Base-by-base conservation (phyloP, 1,139 yeast species). In the Magnusiomyces fungicola region DNA sequence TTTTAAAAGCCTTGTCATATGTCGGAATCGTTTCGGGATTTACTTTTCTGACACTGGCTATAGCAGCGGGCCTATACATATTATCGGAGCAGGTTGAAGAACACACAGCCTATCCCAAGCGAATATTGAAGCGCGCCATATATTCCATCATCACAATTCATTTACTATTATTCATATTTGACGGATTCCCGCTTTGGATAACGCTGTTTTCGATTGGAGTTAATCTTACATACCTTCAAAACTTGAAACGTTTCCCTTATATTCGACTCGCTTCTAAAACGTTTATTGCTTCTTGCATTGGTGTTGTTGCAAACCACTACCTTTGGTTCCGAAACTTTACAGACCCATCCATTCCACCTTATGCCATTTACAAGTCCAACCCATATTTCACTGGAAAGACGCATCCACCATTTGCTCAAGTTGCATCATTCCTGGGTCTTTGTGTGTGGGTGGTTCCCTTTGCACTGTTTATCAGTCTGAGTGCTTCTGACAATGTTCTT, bases 361-460 rank as follows among this genome's bases (percentile, higher is more conserved):
- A 76, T 38, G 55, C 63, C 25, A 62, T 66, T 41, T 53, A 54
- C 43, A 50, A 56, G 18, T 60, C 59, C 23, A 60, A 66, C 21
- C 68, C 70, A 10, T 57, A 60, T 49, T 69, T 63, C 51, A 43
- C 52, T 9, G 71, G 71, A 10, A 85, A 84, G n/a, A 76, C 78
- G 48, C 78, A 86, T 53, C 95, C 96, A 1, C 73, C 84, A 6
- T 92, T 92, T 62, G 72, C 89, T 1, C 96, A 94, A 63, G 87
- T 92, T 2, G 87, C 97, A 25, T 84, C 97, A 3, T 92, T 92
- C 66, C 89, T 94, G 62, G 98, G 97, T 1, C 70, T 92, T 41
- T 83, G 95, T 59, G 83, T 92, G 14, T 92, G 99, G 99, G 75
- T 90, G 53, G 78, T 92, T 41, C 99, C 99, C 30, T 89, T 92